Conservation (phyloP, 106 monocot species). For the Allium cepa region DNA sequence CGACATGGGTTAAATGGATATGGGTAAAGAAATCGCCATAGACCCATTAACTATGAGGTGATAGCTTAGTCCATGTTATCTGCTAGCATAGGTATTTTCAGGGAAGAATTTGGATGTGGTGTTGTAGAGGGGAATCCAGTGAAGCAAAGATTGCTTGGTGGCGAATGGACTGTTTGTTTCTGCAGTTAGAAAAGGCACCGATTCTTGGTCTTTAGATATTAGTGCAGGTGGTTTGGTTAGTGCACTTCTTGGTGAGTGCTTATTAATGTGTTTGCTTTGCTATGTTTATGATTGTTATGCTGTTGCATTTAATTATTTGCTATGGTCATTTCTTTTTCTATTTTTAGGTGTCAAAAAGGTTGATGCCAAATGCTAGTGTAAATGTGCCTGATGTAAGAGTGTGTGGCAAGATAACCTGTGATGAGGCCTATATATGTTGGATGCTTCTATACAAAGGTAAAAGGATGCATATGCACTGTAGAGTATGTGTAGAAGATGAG, state of each 20-base stretch:
- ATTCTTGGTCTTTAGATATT: slow-evolving; percentile 87
- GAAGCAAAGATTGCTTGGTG: slow-evolving; percentile 81
- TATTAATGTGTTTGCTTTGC: too few species aligned
- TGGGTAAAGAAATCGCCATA: background rate
- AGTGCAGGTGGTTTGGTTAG: slow-evolving; percentile 94
- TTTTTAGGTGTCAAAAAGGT: slow-evolving; percentile 80
- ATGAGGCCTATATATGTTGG: too few species aligned
- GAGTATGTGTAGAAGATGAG: too few species aligned
- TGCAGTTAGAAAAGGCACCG: slow-evolving; percentile 74
- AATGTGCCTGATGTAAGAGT: slow-evolving; percentile 96
- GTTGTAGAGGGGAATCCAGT: slow-evolving; percentile 24
- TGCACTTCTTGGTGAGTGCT: slow-evolving; percentile 67
- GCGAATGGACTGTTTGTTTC: slow-evolving; percentile 90
- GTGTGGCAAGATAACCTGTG: too few species aligned
- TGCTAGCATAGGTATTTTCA: too few species aligned
- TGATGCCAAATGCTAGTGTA: slow-evolving; percentile 95
- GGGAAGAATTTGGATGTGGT: background rate
- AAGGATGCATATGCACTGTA: too few species aligned
- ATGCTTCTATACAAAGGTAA: too few species aligned
- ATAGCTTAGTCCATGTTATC: background rate
- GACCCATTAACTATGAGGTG: background rate
- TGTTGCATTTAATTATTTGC: background rate
- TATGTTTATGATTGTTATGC: too few species aligned
- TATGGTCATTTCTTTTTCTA: background rate
- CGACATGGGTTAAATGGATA: slow-evolving; percentile 2